These are phyloP conservation scores for Neoboletus magnificus DNA, from an alignment of 768 basidiomycete genomes.

Conservation along the genomic window DNA sequence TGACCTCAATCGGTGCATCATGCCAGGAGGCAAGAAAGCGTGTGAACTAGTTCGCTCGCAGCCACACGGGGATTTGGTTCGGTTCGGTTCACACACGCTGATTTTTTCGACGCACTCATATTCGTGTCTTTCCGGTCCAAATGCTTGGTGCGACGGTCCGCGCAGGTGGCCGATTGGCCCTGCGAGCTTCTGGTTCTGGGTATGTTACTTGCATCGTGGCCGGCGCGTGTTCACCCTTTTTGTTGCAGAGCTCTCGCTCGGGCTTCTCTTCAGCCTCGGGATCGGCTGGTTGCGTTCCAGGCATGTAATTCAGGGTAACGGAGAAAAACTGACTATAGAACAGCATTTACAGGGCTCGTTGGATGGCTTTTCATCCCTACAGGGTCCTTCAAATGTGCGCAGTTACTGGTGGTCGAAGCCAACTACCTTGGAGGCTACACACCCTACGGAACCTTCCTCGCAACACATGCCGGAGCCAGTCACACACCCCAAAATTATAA, in stretches of 20 bases:
- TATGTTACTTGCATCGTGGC: background rate
- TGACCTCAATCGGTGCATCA: slow-evolving; percentile 22
- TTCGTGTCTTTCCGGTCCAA: background rate
- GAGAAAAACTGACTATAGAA: slow-evolving; percentile 2
- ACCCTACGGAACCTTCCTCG: background rate
- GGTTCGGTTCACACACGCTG: slow-evolving; percentile 11
- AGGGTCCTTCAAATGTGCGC: slow-evolving; percentile 16
- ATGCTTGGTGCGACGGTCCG: slow-evolving; percentile 24
- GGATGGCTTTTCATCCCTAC: slow-evolving; percentile 5
- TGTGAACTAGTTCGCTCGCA: slow-evolving; percentile 19
- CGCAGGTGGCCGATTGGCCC: slow-evolving; percentile 20
- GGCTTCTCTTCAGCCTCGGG: slow-evolving; percentile 7
- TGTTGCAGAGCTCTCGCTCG: slow-evolving; percentile 16
- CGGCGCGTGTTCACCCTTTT: slow-evolving; percentile 8
- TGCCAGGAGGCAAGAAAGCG: slow-evolving; percentile 3
- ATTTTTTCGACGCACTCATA: slow-evolving; percentile 1
- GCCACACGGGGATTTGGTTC: background rate
- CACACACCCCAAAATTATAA: background rate
- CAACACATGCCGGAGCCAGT: slow-evolving; percentile 7
- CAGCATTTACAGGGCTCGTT: slow-evolving; percentile 5
- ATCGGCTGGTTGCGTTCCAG: slow-evolving; percentile 15
- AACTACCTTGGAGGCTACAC: background rate
- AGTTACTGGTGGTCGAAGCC: slow-evolving; percentile 35
- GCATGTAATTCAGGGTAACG: slow-evolving; percentile 9
- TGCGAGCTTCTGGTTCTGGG: slow-evolving; percentile 25